Base-by-base conservation (phyloP, 768 basidiomycete genomes). In the Leccinum olivaceopallidum region DNA sequence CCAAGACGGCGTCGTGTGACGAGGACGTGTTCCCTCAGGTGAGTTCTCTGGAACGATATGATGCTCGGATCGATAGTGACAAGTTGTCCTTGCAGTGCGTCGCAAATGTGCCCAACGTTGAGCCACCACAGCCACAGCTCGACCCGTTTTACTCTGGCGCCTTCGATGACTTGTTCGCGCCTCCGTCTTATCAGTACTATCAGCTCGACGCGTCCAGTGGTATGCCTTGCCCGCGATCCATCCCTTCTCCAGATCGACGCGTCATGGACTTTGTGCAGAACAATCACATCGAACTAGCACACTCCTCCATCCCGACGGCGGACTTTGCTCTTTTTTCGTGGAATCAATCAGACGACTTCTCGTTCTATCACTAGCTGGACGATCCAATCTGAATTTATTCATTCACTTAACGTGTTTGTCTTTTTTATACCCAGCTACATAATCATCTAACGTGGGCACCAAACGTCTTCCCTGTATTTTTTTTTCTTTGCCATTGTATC, bases 281-380 rank as follows among this genome's bases (percentile, higher is more conserved):
- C 56, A 26, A 16, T 20, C 53, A 56, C 14, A 13, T 52, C 6
- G 55, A 54, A 12, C 59, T 44, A 53, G 61, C 62, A 34, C 64
- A 63, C 30, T 58, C 59, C 0, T 16, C 36, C 26, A 62, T n/a
- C 39, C 39, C 39, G 39, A 18, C 60, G 12, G 39, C 60, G 12
- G 67, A 70, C 61, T 61, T 61, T 59, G 49, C 71, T 13, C n/a
- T 53, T 24, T 62, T 67, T 18, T 44, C 70, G 26, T 73, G 72
- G 73, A 55, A 61, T 54, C 63, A 59, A 44, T 62, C 69, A 26
- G 59, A 69, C 58, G 56, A 49, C 55, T 70, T 65, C 32, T 55
- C 62, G n/a, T 73, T 60, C 53, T 66, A 67, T 56, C 26, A 60
- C 58, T 70, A 64, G 48, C 36, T 36, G 52, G 53, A 66, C 63